Base-by-base conservation (phyloP, 306 rosid genomes). In the Trifolium repens region DNA sequence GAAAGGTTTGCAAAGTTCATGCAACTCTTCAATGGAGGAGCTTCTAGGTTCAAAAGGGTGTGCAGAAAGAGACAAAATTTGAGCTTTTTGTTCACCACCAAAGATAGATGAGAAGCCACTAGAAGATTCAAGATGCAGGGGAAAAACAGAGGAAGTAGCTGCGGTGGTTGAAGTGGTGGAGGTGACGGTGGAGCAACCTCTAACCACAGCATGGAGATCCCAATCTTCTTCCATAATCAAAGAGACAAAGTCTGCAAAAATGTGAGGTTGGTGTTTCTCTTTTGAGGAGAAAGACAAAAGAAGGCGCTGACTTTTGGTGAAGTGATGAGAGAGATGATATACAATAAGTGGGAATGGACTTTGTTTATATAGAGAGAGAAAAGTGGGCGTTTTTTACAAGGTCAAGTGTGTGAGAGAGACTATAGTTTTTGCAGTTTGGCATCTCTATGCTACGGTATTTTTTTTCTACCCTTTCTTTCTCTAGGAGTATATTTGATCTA, bases 151-250 rank as follows among this genome's bases (percentile, higher is more conserved):
- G 50, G 78, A 58, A 11, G 74, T 9, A 5, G 73, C 1, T 0
- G 76, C 1, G 10, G 72, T n/a, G n/a, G n/a, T n/a, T n/a, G n/a
- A n/a, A n/a, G n/a, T n/a, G n/a, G n/a, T 27, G 53, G 91, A 17
- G 30, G 85, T 58, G 5, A 72, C 13, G 60, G 80, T 14, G 76
- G 85, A 53, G 81, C 92, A 93, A 74, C 98, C 96, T 83, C 96
- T 80, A 64, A 93, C 98, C 57, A 93, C 96, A 54, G 98, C 98
- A 22, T 91, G 88, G 27, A 93, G 98, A 87, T 89, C 98, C 98
- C 98, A 93, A 86, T 93, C 98, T 69, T 81, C 87, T n/a, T 89
- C 98, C 87, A 77, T 77, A 47, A 62, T 39, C 3, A 37, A 3
- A 47, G 84, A 73, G 83, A 84, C 84, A 80, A 57, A 37, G 43